These are phyloP conservation scores for Conringia planisiliqua DNA, from an alignment of 345 rosid species.

Conservation along the genomic window DNA sequence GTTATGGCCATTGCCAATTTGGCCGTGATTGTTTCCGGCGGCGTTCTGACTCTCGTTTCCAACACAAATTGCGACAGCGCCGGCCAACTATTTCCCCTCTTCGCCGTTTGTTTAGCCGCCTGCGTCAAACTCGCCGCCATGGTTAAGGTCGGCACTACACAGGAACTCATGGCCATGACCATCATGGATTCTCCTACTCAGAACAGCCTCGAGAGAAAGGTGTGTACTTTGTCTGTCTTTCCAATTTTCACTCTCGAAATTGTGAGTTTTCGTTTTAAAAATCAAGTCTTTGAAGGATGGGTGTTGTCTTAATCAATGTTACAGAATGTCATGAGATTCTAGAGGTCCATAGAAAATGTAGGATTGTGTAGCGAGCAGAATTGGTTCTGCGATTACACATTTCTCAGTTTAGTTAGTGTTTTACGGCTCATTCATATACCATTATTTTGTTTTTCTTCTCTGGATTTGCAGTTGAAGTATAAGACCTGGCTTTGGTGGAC, in stretches of 20 bases:
- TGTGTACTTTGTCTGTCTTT: not conserved
- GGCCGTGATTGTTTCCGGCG: constrained; percentile 47
- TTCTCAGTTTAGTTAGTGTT: not conserved
- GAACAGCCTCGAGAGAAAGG: constrained; percentile 58
- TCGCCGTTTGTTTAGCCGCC: constrained; percentile 49
- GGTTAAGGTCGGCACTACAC: constrained; percentile 57
- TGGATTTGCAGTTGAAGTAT: constrained; percentile 57
- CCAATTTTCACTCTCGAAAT: not conserved
- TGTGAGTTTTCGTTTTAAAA: not conserved
- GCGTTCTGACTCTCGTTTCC: constrained; percentile 35
- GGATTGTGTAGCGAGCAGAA: not conserved
- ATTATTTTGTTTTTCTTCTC: not conserved
- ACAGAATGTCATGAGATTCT: not conserved
- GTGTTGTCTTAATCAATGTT: not conserved
- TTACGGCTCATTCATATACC: not conserved
- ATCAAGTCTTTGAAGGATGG: not conserved
- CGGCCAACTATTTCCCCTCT: constrained; percentile 31
- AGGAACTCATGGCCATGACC: constrained; percentile 59
- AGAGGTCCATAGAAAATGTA: not conserved
- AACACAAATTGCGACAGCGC: constrained; percentile 38
- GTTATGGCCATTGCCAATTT: constrained; percentile 50
- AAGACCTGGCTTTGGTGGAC: constrained; percentile 86
- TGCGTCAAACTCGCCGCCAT: constrained; percentile 49
- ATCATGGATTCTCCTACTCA: constrained; percentile 54
- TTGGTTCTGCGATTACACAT: not conserved